Conservation (phyloP, 2,329 filamentous ascomycete species). For the Fusarium dlaminii region DNA sequence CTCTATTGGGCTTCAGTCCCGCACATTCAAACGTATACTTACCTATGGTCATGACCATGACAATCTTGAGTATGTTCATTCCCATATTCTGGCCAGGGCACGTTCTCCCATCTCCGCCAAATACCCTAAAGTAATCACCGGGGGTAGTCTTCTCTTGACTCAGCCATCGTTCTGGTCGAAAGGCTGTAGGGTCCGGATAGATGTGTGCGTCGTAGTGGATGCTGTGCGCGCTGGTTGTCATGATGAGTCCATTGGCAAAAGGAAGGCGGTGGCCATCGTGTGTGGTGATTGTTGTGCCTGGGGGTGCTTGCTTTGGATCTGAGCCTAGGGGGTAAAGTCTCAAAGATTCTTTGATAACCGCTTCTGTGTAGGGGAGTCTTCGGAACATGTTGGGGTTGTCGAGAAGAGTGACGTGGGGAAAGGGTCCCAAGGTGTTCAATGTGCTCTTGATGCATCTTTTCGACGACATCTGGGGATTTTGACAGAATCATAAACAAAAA, state of each 20-base stretch:
- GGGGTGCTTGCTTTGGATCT: neutral
- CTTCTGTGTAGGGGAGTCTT: slow-evolving; percentile 12
- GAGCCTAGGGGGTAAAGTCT: slow-evolving; percentile 20
- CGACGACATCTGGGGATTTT: neutral
- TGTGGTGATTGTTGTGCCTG: neutral
- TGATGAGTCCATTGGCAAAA: slow-evolving; percentile 1
- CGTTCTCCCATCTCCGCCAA: slow-evolving; percentile 49
- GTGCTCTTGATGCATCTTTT: slow-evolving; percentile 19
- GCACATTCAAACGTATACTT: slow-evolving; percentile 42
- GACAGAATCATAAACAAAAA: slow-evolving; percentile 19
- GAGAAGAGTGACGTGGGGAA: neutral
- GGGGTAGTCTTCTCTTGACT: neutral
- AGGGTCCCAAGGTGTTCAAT: neutral
- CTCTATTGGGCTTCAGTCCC: slow-evolving; percentile 8
- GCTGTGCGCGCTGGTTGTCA: slow-evolving; percentile 4
- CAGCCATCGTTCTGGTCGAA: slow-evolving; percentile 21
- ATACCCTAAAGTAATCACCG: slow-evolving; percentile 39
- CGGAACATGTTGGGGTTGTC: slow-evolving; percentile 1
- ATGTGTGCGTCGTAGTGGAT: slow-evolving; percentile 6
- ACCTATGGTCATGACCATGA: slow-evolving; percentile 34
- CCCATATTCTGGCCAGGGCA: slow-evolving; percentile 52
- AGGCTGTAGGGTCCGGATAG: neutral
- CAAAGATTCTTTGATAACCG: slow-evolving; percentile 9
- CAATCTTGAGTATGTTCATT: slow-evolving; percentile 46
- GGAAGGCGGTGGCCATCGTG: neutral